A percentile compares a stretch with the other conserved stretches of the same genome.
Conservation (phyloP, 1,284 basidiomycete genomes). For the Cutaneotrichosporon spelunceum region DNA sequence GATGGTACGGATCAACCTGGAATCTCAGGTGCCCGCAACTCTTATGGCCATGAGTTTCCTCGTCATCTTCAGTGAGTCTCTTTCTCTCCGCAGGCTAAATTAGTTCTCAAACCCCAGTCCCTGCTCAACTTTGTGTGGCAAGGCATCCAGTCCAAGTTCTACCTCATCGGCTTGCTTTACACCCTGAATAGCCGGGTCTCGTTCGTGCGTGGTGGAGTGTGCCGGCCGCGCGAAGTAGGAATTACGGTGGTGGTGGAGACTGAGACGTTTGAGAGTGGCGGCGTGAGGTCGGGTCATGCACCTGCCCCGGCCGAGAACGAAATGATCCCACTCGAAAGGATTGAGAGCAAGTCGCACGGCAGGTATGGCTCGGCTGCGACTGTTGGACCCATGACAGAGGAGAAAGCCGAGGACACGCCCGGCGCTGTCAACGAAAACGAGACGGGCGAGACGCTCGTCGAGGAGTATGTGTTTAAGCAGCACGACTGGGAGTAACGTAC, state of each 20-base stretch:
- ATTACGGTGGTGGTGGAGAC: constrained; percentile 24
- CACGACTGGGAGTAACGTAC: not conserved
- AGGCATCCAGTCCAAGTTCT: constrained; percentile 32
- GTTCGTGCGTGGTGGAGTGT: not conserved
- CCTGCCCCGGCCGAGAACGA: not conserved
- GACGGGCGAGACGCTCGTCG: not conserved
- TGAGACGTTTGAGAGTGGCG: constrained; percentile 16
- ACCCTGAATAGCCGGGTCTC: constrained; percentile 26
- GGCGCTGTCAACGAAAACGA: no score
- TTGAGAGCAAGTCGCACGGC: not conserved
- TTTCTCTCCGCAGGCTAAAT: not conserved
- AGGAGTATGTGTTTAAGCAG: not conserved
- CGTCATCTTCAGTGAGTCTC: constrained; percentile 25
- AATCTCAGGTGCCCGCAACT: constrained; percentile 32
- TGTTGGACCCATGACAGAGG: not conserved
- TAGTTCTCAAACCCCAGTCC: constrained; percentile 21
- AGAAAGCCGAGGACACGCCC: no score
- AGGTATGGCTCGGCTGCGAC: not conserved
- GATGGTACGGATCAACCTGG: constrained; percentile 33
- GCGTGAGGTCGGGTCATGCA: not conserved
- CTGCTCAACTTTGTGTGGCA: constrained; percentile 20
- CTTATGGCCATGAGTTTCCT: constrained; percentile 28
- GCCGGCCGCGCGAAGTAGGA: not conserved
- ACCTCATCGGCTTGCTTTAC: constrained; percentile 32
- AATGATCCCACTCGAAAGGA: not conserved